A percentile compares a stretch with the other conserved stretches of the same genome.
Conservation (phyloP, 305 asterid species). For the Fraxinus baroniana region DNA sequence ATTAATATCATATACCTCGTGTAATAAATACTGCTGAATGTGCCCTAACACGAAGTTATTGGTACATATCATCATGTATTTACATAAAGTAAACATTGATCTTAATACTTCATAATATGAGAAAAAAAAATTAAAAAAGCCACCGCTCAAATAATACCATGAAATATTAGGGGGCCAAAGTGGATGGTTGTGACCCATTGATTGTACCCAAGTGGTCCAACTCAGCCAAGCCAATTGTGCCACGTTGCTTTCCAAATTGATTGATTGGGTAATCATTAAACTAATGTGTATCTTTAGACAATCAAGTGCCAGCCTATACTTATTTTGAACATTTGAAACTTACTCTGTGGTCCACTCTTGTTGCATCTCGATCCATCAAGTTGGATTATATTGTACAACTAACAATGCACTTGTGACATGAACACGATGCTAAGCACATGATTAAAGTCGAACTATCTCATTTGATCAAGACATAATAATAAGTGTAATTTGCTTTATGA, state of each 20-base stretch:
- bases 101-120: background rate
- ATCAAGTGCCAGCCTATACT: background rate
- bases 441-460: background rate
- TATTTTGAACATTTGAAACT: background rate
- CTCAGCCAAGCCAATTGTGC: constrained; percentile 6
- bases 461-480: background rate
- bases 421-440: background rate
- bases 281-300: background rate
- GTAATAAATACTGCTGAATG: background rate
- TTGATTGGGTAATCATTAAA: constrained; percentile 10
- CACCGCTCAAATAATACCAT: background rate
- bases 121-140: background rate
- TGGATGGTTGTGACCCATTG: constrained; percentile 22
- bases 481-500: no score
- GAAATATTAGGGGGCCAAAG: background rate
- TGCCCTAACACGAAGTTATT: background rate
- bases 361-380: background rate
- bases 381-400: background rate
- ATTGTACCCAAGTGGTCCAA: constrained; percentile 34
- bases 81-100: background rate
- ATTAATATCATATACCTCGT: background rate
- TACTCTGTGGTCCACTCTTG: background rate
- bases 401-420: background rate
- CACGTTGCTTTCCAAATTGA: constrained; percentile 3
- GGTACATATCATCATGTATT: background rate